Evolutionary conservation across 768 basidiomycete species (phyloP), one percentile per base, ranked within the genome.

Genomic region (Lactarius vividus): DNA sequence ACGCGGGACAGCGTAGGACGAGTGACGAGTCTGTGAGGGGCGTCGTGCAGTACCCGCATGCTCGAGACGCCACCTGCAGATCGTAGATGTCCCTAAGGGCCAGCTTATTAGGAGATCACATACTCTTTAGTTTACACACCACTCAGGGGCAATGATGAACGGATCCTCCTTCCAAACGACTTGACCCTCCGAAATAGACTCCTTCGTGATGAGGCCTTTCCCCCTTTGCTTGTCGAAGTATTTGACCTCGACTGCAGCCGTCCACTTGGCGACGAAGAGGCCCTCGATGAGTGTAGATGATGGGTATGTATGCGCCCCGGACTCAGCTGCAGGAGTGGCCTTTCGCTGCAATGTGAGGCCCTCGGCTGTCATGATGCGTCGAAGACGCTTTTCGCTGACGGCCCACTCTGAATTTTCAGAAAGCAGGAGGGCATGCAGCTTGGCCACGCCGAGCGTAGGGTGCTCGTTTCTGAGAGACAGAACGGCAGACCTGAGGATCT

Each of bases 121-220:
- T 52, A 52, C 49, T 26, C 10, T 26, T 52, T 52, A 49, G 13
- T 52, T 52, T 52, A 52, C 79, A 66, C 74, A 91, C 89, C 88
- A 91, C 77, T 91, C 88, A n/a, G 91, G 86, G n/a, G 89, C 88
- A 26, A 92, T 76, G 54, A 88, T 75, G 72, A 88, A 92, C 1
- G 91, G 91, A 71, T 92, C 89, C 72, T 96, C 93, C 65, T 86
- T 88, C 92, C 94, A 95, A 20, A 96, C 74, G 4, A 85, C 77
- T 67, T 95, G 91, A 0, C 89, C 91, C 71, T 86, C 83, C 29
- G 77, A 76, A 61, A 96, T 88, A 35, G 81, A 79, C 58, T 85
- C 83, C 39, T 76, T 83, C 1, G 92, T 91, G 0, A 95, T 84
- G 40, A 96, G 78, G 0, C 94, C 94, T 71, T 95, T 95, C 3